These are phyloP conservation scores for Acer campestre DNA, from an alignment of 345 rosid species.

Conservation along the genomic window DNA sequence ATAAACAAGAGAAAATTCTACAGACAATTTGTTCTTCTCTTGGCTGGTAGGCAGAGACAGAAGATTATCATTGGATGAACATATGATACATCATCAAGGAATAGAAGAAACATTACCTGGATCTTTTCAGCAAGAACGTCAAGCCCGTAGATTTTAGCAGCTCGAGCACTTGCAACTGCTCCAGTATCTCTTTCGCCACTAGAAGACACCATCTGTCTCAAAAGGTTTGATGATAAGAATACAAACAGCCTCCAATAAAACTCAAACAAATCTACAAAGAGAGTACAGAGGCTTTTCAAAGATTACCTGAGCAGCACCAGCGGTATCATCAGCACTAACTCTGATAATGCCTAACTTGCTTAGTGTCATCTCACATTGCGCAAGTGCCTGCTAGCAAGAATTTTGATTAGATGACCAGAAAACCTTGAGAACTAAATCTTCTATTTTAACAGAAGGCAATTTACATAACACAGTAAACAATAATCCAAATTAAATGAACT, in stretches of 20 bases:
- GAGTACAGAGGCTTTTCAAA: conserved; percentile 9
- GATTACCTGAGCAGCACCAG: conserved; percentile 85
- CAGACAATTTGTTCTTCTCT: too few relatives aligned
- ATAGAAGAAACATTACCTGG: conserved; percentile 49
- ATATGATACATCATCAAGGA: neutral
- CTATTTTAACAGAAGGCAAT: neutral
- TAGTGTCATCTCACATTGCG: conserved; percentile 71
- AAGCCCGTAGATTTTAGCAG: conserved; percentile 87
- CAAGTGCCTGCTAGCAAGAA: conserved; percentile 64
- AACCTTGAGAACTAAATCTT: conserved; percentile 2
- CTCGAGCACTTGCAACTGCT: conserved; percentile 89
- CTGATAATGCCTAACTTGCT: conserved; percentile 57
- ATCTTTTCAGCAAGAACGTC: conserved; percentile 70
- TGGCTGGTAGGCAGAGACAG: too few relatives aligned
- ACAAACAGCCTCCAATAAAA: conserved; percentile 15
- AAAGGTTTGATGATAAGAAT: conserved; percentile 11
- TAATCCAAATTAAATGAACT: neutral
- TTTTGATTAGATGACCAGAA: conserved; percentile 13
- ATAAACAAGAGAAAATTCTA: neutral
- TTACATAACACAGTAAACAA: neutral
- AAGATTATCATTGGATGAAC: too few relatives aligned
- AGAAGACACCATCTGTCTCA: conserved; percentile 57
- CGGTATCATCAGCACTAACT: conserved; percentile 70
- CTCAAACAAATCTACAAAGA: conserved; percentile 4
- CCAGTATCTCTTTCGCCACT: conserved; percentile 59